These are phyloP conservation scores for Fusarium sublunatum DNA, from an alignment of 2,329 filamentous ascomycete genomes.

Conservation along the genomic window DNA sequence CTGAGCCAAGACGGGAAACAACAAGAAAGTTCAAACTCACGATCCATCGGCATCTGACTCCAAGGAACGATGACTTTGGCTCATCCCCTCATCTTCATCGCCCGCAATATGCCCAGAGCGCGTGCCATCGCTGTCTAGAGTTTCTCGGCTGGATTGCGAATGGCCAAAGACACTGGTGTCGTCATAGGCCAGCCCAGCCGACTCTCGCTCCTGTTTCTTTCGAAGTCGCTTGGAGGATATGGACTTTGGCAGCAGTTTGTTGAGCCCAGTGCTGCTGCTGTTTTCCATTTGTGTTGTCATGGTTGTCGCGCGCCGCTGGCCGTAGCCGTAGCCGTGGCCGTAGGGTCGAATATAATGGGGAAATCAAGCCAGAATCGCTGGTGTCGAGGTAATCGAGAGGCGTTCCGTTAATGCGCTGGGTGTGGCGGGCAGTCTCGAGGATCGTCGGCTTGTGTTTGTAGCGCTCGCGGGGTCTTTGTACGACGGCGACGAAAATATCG, in stretches of 20 bases:
- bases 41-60: conserved; percentile 51
- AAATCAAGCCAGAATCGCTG: conserved; percentile 12
- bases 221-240: conserved; percentile 62
- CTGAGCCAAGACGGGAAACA: conserved; percentile 6
- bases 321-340: background rate
- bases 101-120: conserved; percentile 49
- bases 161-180: conserved; percentile 47
- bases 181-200: conserved; percentile 43
- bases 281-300: conserved; percentile 39
- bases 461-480: conserved; percentile 11
- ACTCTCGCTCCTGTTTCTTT: conserved; percentile 59
- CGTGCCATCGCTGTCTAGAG: conserved; percentile 52
- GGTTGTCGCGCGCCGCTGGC: conserved; percentile 6
- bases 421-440: conserved; percentile 9
- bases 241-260: conserved; percentile 65
- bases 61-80: conserved; percentile 51
- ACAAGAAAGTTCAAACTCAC: conserved; percentile 38
- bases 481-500: background rate
- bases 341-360: conserved; percentile 1
- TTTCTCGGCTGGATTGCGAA: conserved; percentile 55
- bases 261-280: conserved; percentile 53
- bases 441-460: conserved; percentile 12
- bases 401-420: conserved; percentile 30
- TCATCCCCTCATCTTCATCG: conserved; percentile 49
- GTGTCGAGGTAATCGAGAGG: conserved; percentile 14